Base-by-base conservation (phyloP, 192 early-diverging fungal species). In the Podochytrium sp. region DNA sequence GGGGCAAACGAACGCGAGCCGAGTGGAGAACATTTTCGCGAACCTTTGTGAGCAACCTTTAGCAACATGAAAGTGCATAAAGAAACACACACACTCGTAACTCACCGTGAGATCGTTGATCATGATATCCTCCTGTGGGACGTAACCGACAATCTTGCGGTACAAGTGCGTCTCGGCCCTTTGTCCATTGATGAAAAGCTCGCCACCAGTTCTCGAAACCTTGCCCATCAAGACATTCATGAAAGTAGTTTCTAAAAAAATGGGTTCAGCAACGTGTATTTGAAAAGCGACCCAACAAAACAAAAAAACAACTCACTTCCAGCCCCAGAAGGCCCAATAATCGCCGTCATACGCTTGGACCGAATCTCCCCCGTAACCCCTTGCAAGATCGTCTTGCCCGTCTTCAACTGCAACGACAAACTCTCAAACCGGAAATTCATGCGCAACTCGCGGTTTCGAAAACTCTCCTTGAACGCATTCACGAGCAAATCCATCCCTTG, bases 301-400 rank as follows among this genome's bases (percentile, higher is more conserved):
- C n/a, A 43, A 32, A 41, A 14, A 62, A 47, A 3, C 23, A 0
- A 74, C 75, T 67, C 65, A 78, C 74, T 80, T 53, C 95, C 96
- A 6, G 95, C 93, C 16, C 96, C 96, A 33, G 90, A 92, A 2
- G 94, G 93, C 0, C 96, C 97, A 89, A 97, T 97, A 23, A 99
- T 90, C 1, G 93, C 94, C 66, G 93, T 84, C 60, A 94, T 78
- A 34, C 92, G 86, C 34, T 92, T 93, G 2, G 92, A 84, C 32
- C 84, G 78, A 27, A 92, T 87, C 37, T 85, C 81, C n/a, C 94
- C 96, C 1, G 85, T 87, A 32, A 96, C 87, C 4, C 81, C 79
- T 41, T 88, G 72, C 20, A 97, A 81, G 51, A 97, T 83, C 37
- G 77, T 34, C 55, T 87, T 81, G n/a, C 87, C 90, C 38, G 18